Base-by-base conservation (phyloP, 2,329 filamentous ascomycete genomes). In the Penicillium fuscoglaucum region DNA sequence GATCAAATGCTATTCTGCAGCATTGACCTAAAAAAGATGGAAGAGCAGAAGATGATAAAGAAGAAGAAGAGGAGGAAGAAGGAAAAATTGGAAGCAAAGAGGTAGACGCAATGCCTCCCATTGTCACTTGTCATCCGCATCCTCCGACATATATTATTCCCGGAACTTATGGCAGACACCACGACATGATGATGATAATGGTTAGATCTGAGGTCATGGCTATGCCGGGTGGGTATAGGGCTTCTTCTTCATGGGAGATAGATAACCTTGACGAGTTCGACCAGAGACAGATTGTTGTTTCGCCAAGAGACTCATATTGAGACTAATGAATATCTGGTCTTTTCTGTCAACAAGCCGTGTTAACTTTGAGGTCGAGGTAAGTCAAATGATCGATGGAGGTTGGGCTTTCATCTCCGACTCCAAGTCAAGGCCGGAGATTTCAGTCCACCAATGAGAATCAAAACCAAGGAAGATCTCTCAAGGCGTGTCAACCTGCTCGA, bases 181-280 rank as follows among this genome's bases (percentile, higher is more conserved):
- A 67, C 61, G 66, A 65, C 66, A 67, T 66, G 47, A 68, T 66
- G 66, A 68, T 67, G 65, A 60, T 59, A 33, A 29, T 40, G 33
- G 41, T 60, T 57, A 37, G 13, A 46, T 52, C 40, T 68, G 66
- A 66, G 64, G 64, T 68, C 64, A 68, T 68, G 49, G 47, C 60
- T 55, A 61, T 67, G 59, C 35, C 48, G 21, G 21, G 29, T 58
- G 24, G 41, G 33, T 24, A 31, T 41, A 40, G 50, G 19, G 28
- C 53, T 53, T 48, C n/a, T 50, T 53, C 15, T 52, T 31, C 19
- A 17, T 31, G 6, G 24, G 33, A 37, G 37, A 45, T 29, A 40
- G 43, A 45, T 29, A 35, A 39, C 19, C n/a, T 12, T 19, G 24
- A 39, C 4, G 46, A 35, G 19, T 12, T 54, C 26, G n/a, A n/a